These are phyloP conservation scores for Nepenthes alata DNA, from an alignment of 179 eudicot genomes.

Conservation along the genomic window DNA sequence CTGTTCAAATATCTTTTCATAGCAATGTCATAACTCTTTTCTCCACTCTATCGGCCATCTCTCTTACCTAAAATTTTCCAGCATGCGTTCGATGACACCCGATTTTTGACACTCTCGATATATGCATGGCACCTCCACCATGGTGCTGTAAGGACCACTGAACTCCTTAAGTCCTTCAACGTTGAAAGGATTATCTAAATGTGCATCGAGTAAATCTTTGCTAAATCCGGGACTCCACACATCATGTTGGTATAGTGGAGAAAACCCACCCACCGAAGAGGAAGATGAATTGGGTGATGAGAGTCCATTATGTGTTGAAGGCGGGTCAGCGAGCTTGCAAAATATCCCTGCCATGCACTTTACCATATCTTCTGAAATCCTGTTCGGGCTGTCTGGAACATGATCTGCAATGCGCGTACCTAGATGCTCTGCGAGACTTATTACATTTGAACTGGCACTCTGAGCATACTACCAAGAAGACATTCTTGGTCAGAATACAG, in stretches of 20 bases:
- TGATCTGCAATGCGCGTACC: slow-evolving; percentile 85
- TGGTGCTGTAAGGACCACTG: slow-evolving; percentile 94
- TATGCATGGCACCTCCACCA: slow-evolving; percentile 77
- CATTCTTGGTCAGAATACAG: background rate
- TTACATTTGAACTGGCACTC: slow-evolving; percentile 42
- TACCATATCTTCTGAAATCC: slow-evolving; percentile 86
- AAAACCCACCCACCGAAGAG: slow-evolving; percentile 65
- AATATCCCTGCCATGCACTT: slow-evolving; percentile 78
- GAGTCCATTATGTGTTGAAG: slow-evolving; percentile 43
- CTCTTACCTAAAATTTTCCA: slow-evolving; percentile 63
- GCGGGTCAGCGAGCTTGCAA: slow-evolving; percentile 80
- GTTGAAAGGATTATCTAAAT: slow-evolving; percentile 82
- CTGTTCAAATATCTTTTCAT: no score
- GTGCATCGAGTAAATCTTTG: slow-evolving; percentile 67
- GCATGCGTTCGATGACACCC: slow-evolving; percentile 67
- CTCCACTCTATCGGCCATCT: background rate
- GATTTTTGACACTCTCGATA: slow-evolving; percentile 64
- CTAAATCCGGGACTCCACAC: slow-evolving; percentile 75
- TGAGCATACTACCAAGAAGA: slow-evolving; percentile 42
- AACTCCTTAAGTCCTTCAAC: slow-evolving; percentile 92
- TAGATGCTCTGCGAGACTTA: slow-evolving; percentile 93
- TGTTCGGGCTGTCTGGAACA: slow-evolving; percentile 69
- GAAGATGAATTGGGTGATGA: slow-evolving; percentile 79
- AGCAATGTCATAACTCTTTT: background rate
- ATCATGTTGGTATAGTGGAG: slow-evolving; percentile 68